Percentiles rank a stretch among this genome's conserved stretches.
These are phyloP conservation scores for Hymenoscyphus scutula DNA, from an alignment of 2,329 filamentous ascomycete genomes.

Conservation along the genomic window DNA sequence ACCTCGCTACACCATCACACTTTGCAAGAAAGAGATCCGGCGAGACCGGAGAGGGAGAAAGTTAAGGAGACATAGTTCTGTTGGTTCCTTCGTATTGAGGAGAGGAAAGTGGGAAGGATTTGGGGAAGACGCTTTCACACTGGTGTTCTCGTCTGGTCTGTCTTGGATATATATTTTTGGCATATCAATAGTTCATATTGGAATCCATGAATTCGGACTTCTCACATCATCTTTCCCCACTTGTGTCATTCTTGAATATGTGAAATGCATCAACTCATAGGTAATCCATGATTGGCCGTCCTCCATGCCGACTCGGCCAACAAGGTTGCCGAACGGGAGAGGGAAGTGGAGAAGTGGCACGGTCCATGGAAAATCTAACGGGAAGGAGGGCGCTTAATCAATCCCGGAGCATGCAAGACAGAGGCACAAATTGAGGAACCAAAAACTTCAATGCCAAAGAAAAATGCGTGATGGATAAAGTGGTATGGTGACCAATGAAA, in stretches of 20 bases:
- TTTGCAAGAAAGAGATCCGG: neutral
- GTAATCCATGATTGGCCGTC: too few relatives aligned
- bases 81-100: neutral
- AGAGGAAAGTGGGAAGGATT: neutral
- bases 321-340: neutral
- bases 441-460: neutral
- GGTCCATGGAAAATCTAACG: neutral
- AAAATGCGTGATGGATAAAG: neutral
- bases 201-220: neutral
- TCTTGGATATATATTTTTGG: neutral
- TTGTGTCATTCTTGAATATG: neutral
- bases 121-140: neutral
- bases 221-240: neutral
- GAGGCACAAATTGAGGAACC: neutral
- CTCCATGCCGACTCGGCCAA: neutral
- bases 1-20: too few relatives aligned
- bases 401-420: neutral
- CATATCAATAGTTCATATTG: neutral
- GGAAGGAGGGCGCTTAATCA: neutral
- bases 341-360: neutral
- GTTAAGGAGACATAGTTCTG: too few relatives aligned
- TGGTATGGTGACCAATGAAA: neutral
- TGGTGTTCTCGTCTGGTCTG: neutral
- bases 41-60: neutral
- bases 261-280: neutral